Percentiles rank a stretch among this genome's conserved stretches.
Evolutionary conservation across 2,329 filamentous ascomycete genomes (phyloP).

Genomic region (Sordariomycetes sp.): DNA sequence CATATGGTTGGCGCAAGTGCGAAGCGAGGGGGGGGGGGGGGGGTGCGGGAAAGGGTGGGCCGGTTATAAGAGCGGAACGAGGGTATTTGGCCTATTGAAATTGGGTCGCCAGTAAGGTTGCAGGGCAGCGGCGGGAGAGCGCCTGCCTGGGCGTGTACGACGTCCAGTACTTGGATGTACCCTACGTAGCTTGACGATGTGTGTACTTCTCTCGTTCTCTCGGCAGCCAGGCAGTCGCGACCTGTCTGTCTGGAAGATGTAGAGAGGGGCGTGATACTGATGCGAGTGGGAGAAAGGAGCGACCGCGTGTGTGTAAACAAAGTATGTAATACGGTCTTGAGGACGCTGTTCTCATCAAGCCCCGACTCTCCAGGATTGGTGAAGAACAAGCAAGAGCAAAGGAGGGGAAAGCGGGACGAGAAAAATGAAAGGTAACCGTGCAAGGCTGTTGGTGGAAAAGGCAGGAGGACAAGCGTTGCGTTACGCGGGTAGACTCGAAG

Average conservation of each 20-base stretch:
- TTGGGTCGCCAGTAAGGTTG: slow-evolving; percentile 5
- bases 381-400: not conserved
- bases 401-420: slow-evolving; percentile 1
- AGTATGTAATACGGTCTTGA: not conserved
- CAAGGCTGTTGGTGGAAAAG: not conserved
- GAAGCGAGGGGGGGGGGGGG: slow-evolving; percentile 1
- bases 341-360: not conserved
- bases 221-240: slow-evolving; percentile 1
- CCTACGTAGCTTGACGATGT: slow-evolving; percentile 1
- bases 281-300: slow-evolving; percentile 5
- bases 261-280: slow-evolving; percentile 11
- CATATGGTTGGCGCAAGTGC: slow-evolving; percentile 34
- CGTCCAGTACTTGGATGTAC: not conserved
- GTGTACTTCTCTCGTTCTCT: not conserved
- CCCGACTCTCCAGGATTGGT: not conserved
- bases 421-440: not conserved
- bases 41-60: slow-evolving; percentile 3
- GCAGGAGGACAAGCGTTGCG: not conserved
- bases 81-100: not conserved
- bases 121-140: slow-evolving; percentile 4
- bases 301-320: not conserved
- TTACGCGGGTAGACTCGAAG: not conserved
- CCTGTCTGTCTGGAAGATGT: slow-evolving; percentile 6
- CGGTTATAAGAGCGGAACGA: slow-evolving; percentile 3
- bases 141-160: slow-evolving; percentile 3